Evolutionary conservation across 2,329 filamentous ascomycete species (phyloP).

Genomic region (Fusarium anguioides): DNA sequence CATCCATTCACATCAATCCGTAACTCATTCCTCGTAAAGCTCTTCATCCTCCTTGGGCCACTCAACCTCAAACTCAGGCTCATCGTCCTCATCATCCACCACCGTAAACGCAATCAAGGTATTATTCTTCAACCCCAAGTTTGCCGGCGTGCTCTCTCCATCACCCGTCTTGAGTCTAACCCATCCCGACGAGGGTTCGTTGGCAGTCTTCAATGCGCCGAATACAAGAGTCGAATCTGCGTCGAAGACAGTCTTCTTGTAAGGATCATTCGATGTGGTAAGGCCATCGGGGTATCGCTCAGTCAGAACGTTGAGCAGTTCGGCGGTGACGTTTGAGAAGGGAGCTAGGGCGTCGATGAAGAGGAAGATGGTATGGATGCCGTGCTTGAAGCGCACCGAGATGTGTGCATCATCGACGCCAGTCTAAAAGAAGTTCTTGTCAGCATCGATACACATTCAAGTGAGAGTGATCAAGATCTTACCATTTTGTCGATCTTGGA

Average conservation of each 20-base stretch:
- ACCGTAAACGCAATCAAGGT: slow-evolving; percentile 63
- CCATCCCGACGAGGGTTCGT: slow-evolving; percentile 63
- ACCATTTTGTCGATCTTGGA: slow-evolving; percentile 35
- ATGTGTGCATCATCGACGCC: slow-evolving; percentile 61
- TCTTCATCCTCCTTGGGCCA: slow-evolving; percentile 59
- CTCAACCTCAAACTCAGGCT: slow-evolving; percentile 58
- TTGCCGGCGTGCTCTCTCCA: slow-evolving; percentile 53
- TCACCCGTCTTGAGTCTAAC: slow-evolving; percentile 55
- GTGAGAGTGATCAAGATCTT: background rate
- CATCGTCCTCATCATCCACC: slow-evolving; percentile 53
- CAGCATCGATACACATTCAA: background rate
- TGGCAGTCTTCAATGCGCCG: slow-evolving; percentile 57
- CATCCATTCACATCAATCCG: accelerated
- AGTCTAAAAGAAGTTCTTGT: slow-evolving; percentile 32
- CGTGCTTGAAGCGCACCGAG: slow-evolving; percentile 78
- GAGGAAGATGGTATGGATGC: slow-evolving; percentile 76
- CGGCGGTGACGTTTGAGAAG: slow-evolving; percentile 66
- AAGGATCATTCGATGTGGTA: slow-evolving; percentile 48
- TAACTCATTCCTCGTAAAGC: slow-evolving; percentile 40
- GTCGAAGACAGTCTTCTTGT: slow-evolving; percentile 55
- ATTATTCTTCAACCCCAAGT: slow-evolving; percentile 60
- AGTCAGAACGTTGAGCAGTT: slow-evolving; percentile 67
- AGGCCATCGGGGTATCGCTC: slow-evolving; percentile 68
- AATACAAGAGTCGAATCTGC: slow-evolving; percentile 58
- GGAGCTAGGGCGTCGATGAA: slow-evolving; percentile 69